A percentile compares a stretch with the other conserved stretches of the same genome.
phyloP scores from a whole-genome alignment of 2,329 filamentous ascomycete species.

The Colletotrichum nymphaeae region DNA sequence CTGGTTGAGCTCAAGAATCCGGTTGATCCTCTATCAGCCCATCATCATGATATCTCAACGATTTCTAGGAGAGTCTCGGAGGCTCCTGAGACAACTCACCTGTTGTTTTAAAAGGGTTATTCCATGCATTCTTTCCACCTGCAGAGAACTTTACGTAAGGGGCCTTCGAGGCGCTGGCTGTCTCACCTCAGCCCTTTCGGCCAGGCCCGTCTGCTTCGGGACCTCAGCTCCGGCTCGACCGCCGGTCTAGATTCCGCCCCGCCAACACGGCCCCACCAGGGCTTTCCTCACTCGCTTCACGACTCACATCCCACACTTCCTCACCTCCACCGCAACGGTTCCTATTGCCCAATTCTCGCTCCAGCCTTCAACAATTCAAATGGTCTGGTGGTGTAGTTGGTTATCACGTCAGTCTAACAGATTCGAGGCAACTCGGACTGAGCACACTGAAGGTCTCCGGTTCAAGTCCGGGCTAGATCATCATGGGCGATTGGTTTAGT shows the following conservation, averaged over 20 bases:
- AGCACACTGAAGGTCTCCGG: constrained; percentile 34
- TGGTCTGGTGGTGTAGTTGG: constrained; percentile 50
- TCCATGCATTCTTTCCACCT: not conserved
- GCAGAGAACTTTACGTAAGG: not conserved
- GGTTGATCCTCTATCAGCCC: not conserved
- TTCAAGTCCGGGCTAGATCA: constrained; percentile 35
- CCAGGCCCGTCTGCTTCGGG: not conserved
- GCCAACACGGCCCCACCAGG: not conserved
- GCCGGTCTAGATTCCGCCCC: not conserved
- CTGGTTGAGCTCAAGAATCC: not conserved
- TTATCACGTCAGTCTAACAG: constrained; percentile 62
- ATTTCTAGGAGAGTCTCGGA: not conserved
- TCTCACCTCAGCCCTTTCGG: not conserved
- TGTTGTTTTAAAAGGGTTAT: not conserved
- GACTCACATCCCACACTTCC: not conserved
- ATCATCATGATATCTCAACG: not conserved
- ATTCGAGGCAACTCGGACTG: not conserved
- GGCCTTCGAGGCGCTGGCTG: not conserved
- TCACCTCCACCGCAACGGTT: fast-evolving
- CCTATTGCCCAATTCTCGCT: fast-evolving
- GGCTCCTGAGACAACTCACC: not conserved
- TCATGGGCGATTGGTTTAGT: constrained; percentile 33
- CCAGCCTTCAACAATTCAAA: not conserved
- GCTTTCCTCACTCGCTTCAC: not conserved
- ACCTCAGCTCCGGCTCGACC: not conserved